Evolutionary conservation across 2,329 filamentous ascomycete genomes (phyloP), one percentile per base, ranked within the genome.

Genomic region (Colletotrichum theobromicola): DNA sequence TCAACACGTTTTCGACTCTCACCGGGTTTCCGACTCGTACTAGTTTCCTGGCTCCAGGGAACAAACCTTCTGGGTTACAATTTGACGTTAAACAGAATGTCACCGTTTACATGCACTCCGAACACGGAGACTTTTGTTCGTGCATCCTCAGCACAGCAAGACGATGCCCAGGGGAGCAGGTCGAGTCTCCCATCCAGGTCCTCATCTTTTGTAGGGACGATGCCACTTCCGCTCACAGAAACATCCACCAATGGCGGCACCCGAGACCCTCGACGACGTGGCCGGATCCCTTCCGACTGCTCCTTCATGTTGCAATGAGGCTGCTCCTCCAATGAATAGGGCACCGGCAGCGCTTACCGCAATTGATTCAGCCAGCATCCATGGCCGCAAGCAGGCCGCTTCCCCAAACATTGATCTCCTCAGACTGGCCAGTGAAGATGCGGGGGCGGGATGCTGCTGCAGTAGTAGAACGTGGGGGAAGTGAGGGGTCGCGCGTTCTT

Each of bases 401-500:
- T 18, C 57, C 21, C 62, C 30, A 72, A 26, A 15, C 16, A 66
- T 46, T 37, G 61, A 53, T 46, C 50, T 63, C 18, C 30, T 3
- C 21, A 46, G 46, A 18, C 34, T 55, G 21, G 5, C 68, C 57
- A 72, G 55, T 72, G 67, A 24, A 50, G 63, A 50, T 67, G 72
- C 68, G 68, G 62, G 61, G 68, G 42, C 68, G 62, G 72, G 62
- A 67, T 30, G 28, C 53, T 46, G 35, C 68, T 77, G 79, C 80
- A 80, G 80, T 80, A 79, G 78, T 69, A 67, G 76, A 81, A 81
- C 80, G 80, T 82, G 80, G 81, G 80, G 81, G 80, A 80, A 76
- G 61, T 78, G 76, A 78, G 78, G 78, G 78, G 78, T 79, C 35
- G 21, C 34, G 21, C 42, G 61, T 34, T 57, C 42, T 74, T 46